Percentiles rank a stretch among this genome's conserved stretches.
These are phyloP conservation scores for Globisporangium emineosum DNA, from an alignment of 352 stramenopile species.

Conservation along the genomic window DNA sequence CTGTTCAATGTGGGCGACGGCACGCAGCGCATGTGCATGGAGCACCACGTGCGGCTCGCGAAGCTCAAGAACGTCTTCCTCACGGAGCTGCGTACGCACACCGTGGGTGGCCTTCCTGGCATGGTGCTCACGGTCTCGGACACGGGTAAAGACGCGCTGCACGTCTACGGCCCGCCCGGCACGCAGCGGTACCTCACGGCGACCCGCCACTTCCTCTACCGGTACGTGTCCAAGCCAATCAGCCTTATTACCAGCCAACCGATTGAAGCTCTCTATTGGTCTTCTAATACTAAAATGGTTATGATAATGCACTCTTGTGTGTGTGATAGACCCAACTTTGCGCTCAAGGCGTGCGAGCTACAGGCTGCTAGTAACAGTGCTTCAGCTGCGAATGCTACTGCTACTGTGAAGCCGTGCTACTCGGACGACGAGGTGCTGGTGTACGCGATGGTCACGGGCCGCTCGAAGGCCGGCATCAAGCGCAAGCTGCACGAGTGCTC, in stretches of 20 bases:
- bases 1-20: slow-evolving; percentile 90
- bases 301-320: not conserved
- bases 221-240: slow-evolving; percentile 12
- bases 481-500: slow-evolving; percentile 43
- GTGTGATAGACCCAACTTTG: slow-evolving; percentile 37
- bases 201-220: slow-evolving; percentile 83
- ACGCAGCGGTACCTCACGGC: slow-evolving; percentile 67
- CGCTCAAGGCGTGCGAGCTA: slow-evolving; percentile 44
- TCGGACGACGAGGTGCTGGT: slow-evolving; percentile 60
- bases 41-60: slow-evolving; percentile 85
- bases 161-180: slow-evolving; percentile 66
- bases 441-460: slow-evolving; percentile 34
- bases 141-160: slow-evolving; percentile 71
- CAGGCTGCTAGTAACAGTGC: not conserved
- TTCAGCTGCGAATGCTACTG: not conserved
- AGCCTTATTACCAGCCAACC: not conserved
- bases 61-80: slow-evolving; percentile 86
- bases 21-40: slow-evolving; percentile 89
- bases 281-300: not conserved
- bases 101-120: slow-evolving; percentile 79
- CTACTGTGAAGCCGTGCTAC: slow-evolving; percentile 31
- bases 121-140: slow-evolving; percentile 90
- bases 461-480: slow-evolving; percentile 39
- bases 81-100: slow-evolving; percentile 74
- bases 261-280: not conserved